These are phyloP conservation scores for Chytriomyces hyalinus DNA, from an alignment of 192 early-diverging fungal species.

Conservation along the genomic window DNA sequence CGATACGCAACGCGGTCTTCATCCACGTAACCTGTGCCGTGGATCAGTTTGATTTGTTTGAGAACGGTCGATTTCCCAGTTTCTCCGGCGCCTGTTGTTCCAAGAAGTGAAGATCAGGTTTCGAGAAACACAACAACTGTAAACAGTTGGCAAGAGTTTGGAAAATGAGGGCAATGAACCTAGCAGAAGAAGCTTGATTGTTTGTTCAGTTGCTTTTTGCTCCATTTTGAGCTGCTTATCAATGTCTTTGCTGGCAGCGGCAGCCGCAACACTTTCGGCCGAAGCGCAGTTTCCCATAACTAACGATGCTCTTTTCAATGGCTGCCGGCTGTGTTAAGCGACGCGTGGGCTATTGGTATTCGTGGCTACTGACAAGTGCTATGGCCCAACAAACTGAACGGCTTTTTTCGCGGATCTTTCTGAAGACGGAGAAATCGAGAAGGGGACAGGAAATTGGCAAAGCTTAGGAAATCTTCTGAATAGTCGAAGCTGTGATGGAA, in stretches of 20 bases:
- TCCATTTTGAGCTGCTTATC: constrained; percentile 41
- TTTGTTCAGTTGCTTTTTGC: constrained; percentile 32
- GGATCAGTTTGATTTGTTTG: constrained; percentile 52
- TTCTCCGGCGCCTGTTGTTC: constrained; percentile 45
- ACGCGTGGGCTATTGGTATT: too few species aligned
- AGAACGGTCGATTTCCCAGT: constrained; percentile 56
- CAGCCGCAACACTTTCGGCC: constrained; percentile 41
- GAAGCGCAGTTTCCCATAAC: constrained; percentile 46
- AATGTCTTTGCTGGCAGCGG: constrained; percentile 37
- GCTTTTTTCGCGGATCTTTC: too few species aligned
- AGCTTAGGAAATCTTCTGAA: too few species aligned
- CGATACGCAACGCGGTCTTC: constrained; percentile 45
- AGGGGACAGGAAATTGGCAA: too few species aligned
- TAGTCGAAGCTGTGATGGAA: too few species aligned
- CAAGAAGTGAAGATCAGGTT: not conserved
- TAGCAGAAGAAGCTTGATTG: constrained; percentile 48
- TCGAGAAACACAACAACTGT: not conserved
- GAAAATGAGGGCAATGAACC: constrained; percentile 12
- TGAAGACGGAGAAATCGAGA: too few species aligned
- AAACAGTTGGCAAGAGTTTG: not conserved
- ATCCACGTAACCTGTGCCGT: constrained; percentile 45
- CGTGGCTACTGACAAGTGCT: too few species aligned
- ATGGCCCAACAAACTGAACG: too few species aligned
- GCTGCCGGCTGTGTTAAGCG: too few species aligned
- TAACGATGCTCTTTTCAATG: too few species aligned